A percentile compares a stretch with the other conserved stretches of the same genome.
Evolutionary conservation across 164 flowering plant species (phyloP).

Genomic region (Buxus sempervirens): DNA sequence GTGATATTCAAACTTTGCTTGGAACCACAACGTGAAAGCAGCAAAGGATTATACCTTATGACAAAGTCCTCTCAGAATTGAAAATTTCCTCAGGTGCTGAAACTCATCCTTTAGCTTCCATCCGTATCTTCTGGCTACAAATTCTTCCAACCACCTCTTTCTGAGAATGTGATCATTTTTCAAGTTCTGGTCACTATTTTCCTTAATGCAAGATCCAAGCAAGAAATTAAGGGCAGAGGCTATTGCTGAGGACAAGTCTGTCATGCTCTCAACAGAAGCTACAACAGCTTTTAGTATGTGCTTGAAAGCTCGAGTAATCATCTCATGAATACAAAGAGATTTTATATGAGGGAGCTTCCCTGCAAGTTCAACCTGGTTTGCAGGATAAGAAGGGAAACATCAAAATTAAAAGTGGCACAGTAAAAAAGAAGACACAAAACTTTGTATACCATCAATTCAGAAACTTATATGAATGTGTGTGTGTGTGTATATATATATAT

Average conservation of each 20-base stretch:
- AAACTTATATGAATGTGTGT: too few species aligned
- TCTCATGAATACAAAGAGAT: slow-evolving; percentile 92
- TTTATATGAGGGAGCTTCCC: slow-evolving; percentile 93
- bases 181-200: slow-evolving; percentile 24
- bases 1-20: not conserved
- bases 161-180: slow-evolving; percentile 41
- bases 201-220: slow-evolving; percentile 43
- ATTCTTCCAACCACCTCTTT: slow-evolving; percentile 53
- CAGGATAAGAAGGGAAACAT: slow-evolving; percentile 10
- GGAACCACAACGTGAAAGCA: not conserved
- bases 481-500: too few species aligned
- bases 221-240: slow-evolving; percentile 72
- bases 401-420: not conserved
- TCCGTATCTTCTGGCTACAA: slow-evolving; percentile 57
- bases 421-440: not conserved
- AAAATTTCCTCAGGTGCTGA: slow-evolving; percentile 62
- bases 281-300: slow-evolving; percentile 66
- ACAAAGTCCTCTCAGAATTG: slow-evolving; percentile 85
- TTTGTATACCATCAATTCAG: not conserved
- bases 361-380: slow-evolving; percentile 73
- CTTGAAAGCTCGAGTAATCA: slow-evolving; percentile 94
- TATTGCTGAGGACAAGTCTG: slow-evolving; percentile 53
- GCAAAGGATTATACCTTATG: slow-evolving; percentile 56
- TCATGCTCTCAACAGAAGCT: slow-evolving; percentile 45
- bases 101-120: slow-evolving; percentile 70